phyloP scores from a whole-genome alignment of 2,329 filamentous ascomycete genomes.

The Dothideomycetes sp. region DNA sequence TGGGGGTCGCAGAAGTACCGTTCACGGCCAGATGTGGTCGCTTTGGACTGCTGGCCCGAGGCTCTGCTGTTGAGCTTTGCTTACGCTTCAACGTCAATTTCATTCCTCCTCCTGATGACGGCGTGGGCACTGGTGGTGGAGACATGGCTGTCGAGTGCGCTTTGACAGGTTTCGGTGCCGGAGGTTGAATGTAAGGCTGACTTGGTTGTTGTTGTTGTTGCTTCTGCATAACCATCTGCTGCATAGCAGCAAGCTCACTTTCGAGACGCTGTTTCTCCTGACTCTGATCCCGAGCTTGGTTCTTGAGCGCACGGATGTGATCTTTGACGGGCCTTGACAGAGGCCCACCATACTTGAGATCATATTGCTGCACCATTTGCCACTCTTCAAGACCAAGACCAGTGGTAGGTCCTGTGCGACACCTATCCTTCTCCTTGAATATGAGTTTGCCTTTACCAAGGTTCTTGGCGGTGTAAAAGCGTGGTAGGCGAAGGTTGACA shows the following conservation, averaged over 20 bases:
- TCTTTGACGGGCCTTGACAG: slow-evolving; percentile 17
- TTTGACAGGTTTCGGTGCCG: slow-evolving; percentile 6
- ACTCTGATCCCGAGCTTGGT: slow-evolving; percentile 8
- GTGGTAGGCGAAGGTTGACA: slow-evolving; percentile 45
- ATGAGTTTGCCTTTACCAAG: slow-evolving; percentile 40
- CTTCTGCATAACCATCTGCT: slow-evolving; percentile 10
- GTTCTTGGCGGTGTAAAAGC: slow-evolving; percentile 47
- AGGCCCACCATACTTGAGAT: slow-evolving; percentile 24
- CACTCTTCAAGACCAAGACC: slow-evolving; percentile 23
- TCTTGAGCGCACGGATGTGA: slow-evolving; percentile 14
- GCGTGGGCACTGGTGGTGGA: slow-evolving; percentile 14
- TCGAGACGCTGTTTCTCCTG: slow-evolving; percentile 14
- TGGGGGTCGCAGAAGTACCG: slow-evolving; percentile 6
- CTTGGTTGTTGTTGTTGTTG: neutral
- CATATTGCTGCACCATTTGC: slow-evolving; percentile 21
- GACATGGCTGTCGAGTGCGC: slow-evolving; percentile 12
- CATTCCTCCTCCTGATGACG: slow-evolving; percentile 8
- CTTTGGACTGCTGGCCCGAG: slow-evolving; percentile 21
- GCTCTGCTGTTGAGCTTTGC: slow-evolving; percentile 16
- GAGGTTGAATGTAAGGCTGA: neutral
- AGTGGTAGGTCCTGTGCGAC: slow-evolving; percentile 21
- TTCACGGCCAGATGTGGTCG: slow-evolving; percentile 18
- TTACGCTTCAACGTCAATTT: slow-evolving; percentile 25
- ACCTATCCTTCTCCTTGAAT: slow-evolving; percentile 23
- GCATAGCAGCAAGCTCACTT: slow-evolving; percentile 6